These are phyloP conservation scores for Globisporangium middletonii DNA, from an alignment of 352 stramenopile species.

Conservation along the genomic window DNA sequence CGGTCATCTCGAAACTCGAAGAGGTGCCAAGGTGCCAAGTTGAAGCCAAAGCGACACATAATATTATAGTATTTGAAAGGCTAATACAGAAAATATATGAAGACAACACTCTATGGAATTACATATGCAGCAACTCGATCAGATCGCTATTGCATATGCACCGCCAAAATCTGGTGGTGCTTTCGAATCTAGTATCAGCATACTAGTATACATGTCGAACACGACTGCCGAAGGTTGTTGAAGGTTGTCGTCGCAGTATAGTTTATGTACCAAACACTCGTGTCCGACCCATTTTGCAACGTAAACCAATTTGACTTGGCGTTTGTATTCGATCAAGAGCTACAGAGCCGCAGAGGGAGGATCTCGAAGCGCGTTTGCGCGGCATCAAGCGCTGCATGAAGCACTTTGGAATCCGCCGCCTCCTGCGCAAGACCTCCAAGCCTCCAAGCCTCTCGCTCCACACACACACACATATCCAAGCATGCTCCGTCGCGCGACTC, in stretches of 20 bases:
- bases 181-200: too few species aligned
- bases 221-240: too few species aligned
- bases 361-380: neutral
- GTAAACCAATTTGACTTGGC: conserved; percentile 1
- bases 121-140: too few species aligned
- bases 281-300: conserved; percentile 23
- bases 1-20: neutral
- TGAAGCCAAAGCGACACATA: too few species aligned
- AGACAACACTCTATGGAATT: too few species aligned
- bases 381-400: neutral
- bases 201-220: too few species aligned
- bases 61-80: too few species aligned
- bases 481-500: conserved; percentile 51
- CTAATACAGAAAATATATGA: too few species aligned
- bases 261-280: neutral
- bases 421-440: conserved; percentile 14
- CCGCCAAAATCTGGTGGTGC: too few species aligned
- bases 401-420: conserved; percentile 24
- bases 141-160: too few species aligned
- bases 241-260: too few species aligned
- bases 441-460: conserved; percentile 1
- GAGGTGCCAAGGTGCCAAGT: neutral
- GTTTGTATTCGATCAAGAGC: conserved; percentile 6
- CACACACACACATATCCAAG: neutral
- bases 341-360: too few species aligned